Evolutionary conservation across 352 stramenopile species (phyloP).

Genomic region (Saprolegnia parasitica): DNA sequence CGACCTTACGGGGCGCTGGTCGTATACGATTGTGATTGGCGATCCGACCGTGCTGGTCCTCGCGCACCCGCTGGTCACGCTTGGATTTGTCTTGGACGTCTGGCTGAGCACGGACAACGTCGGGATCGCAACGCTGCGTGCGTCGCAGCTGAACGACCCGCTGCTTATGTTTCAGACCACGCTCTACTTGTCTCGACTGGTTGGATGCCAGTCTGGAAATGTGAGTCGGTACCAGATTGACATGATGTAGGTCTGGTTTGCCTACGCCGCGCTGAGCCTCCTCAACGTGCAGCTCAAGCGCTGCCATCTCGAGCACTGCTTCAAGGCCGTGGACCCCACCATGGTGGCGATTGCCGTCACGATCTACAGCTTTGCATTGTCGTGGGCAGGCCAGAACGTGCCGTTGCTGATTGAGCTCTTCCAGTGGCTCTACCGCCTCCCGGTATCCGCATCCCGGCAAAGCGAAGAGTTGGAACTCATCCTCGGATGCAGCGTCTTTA

Average conservation of each 20-base stretch:
- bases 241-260: slow-evolving; percentile 26
- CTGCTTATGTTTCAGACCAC: not conserved
- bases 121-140: slow-evolving; percentile 3
- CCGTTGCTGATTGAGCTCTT: not conserved
- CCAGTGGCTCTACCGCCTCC: not conserved
- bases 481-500: not conserved
- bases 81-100: slow-evolving; percentile 19
- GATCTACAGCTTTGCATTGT: slow-evolving; percentile 2
- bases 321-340: slow-evolving; percentile 13
- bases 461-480: not conserved
- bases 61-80: slow-evolving; percentile 5
- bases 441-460: not conserved
- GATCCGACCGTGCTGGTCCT: slow-evolving; percentile 8
- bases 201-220: not conserved
- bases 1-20: too few relatives aligned
- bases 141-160: not conserved
- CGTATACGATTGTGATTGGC: slow-evolving; percentile 8
- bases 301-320: slow-evolving; percentile 1
- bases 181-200: slow-evolving; percentile 14
- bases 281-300: not conserved
- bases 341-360: not conserved
- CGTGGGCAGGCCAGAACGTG: not conserved
- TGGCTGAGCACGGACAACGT: slow-evolving; percentile 8
- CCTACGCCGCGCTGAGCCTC: slow-evolving; percentile 5
- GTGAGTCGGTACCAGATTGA: not conserved